A percentile compares a stretch with the other conserved stretches of the same genome.
These are phyloP conservation scores for Castanea sativa DNA, from an alignment of 306 rosid genomes.

Conservation along the genomic window DNA sequence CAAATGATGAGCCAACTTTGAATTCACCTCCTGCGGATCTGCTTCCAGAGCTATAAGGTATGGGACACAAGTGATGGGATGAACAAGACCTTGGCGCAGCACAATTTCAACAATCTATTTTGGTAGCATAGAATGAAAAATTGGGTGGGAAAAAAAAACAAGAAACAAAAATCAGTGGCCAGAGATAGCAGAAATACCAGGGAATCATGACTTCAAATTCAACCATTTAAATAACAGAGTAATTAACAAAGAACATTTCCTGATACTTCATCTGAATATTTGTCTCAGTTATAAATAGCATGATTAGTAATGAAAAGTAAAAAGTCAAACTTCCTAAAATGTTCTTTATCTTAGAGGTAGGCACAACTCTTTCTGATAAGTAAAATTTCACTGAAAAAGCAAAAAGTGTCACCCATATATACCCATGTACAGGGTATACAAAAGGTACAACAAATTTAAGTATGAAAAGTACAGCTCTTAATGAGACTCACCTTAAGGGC, in stretches of 20 bases:
- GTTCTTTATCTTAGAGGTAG: neutral
- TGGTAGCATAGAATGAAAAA: neutral
- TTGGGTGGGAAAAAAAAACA: neutral
- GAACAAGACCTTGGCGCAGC: slow-evolving; percentile 98
- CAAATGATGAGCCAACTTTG: slow-evolving; percentile 91
- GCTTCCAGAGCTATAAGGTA: slow-evolving; percentile 95
- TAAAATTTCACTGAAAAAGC: too few relatives aligned
- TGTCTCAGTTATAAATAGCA: neutral
- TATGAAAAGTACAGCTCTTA: too few relatives aligned
- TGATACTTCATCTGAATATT: neutral
- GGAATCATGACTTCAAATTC: neutral
- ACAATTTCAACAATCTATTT: slow-evolving; percentile 87
- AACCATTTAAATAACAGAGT: neutral
- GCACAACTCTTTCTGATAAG: neutral
- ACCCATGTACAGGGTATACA: too few relatives aligned
- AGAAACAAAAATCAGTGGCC: neutral
- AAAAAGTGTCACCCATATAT: too few relatives aligned
- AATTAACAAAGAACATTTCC: neutral
- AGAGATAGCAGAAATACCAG: neutral
- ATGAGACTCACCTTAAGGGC: slow-evolving; percentile 71
- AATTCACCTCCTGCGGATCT: slow-evolving; percentile 80
- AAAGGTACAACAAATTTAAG: too few relatives aligned
- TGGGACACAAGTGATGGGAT: slow-evolving; percentile 99
- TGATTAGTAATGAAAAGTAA: neutral
- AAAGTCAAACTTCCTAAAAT: neutral